phyloP scores from a whole-genome alignment of 2,329 filamentous ascomycete genomes.

The Ophiocordyceps robertsii region DNA sequence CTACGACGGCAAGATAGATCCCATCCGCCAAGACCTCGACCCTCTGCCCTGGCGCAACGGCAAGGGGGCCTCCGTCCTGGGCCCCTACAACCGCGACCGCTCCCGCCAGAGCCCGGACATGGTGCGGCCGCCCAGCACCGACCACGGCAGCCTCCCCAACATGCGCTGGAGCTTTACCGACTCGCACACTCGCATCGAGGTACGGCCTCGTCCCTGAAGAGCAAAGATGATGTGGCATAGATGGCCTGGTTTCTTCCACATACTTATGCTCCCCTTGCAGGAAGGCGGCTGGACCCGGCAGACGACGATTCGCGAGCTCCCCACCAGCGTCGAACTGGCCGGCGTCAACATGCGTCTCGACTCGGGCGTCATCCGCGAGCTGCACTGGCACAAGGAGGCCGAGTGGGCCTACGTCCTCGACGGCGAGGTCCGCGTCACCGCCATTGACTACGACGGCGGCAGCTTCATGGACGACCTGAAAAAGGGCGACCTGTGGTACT shows the following conservation, averaged over 20 bases:
- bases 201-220: constrained; percentile 13
- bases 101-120: constrained; percentile 59
- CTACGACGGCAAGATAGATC: constrained; percentile 48
- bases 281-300: constrained; percentile 68
- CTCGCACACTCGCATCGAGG: constrained; percentile 50
- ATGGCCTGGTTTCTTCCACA: not conserved
- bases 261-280: constrained; percentile 18
- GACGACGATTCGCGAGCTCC: constrained; percentile 53
- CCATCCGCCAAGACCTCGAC: constrained; percentile 44
- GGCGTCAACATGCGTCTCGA: constrained; percentile 70
- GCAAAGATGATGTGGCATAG: not conserved
- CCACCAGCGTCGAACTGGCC: constrained; percentile 55
- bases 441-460: constrained; percentile 60
- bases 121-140: constrained; percentile 58
- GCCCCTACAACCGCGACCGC: constrained; percentile 55
- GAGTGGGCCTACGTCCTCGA: constrained; percentile 68
- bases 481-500: constrained; percentile 71
- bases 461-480: constrained; percentile 66
- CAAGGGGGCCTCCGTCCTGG: constrained; percentile 50
- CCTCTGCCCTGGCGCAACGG: constrained; percentile 53
- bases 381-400: constrained; percentile 72
- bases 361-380: constrained; percentile 57
- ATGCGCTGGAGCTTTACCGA: constrained; percentile 61
- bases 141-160: constrained; percentile 56
- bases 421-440: constrained; percentile 57